Evolutionary conservation across 805 yeast species (phyloP).

Genomic region (Ogataea wickerhamii): DNA sequence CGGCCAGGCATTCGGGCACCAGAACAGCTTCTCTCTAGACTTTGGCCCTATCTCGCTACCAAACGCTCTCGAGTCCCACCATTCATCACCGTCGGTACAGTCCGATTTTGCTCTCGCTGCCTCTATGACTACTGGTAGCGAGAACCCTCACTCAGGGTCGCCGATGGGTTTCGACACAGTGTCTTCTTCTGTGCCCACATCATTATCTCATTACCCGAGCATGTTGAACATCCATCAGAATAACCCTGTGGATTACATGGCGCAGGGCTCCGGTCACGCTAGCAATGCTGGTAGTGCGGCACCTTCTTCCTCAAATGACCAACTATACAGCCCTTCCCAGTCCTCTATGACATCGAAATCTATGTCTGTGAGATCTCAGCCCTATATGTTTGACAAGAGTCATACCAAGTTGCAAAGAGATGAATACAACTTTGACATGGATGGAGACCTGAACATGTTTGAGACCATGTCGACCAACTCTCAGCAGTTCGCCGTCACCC

Average conservation of each 20-base stretch:
- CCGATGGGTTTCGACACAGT: slow-evolving; percentile 22
- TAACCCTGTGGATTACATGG: slow-evolving; percentile 6
- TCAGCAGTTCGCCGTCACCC: slow-evolving; percentile 1
- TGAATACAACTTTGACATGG: slow-evolving; percentile 24
- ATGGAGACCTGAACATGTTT: slow-evolving; percentile 30
- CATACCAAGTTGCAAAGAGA: slow-evolving; percentile 11
- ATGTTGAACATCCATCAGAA: slow-evolving; percentile 16
- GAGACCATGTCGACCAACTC: slow-evolving; percentile 14
- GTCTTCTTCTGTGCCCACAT: slow-evolving; percentile 21
- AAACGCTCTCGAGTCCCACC: slow-evolving; percentile 2
- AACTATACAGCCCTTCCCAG: slow-evolving; percentile 23
- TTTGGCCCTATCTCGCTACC: slow-evolving; percentile 19
- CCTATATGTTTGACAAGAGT: too few relatives aligned
- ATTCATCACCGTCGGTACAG: slow-evolving; percentile 11
- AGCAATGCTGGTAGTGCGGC: not conserved
- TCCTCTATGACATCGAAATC: slow-evolving; percentile 18
- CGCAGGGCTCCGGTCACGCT: slow-evolving; percentile 4
- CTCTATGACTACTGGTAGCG: slow-evolving; percentile 6
- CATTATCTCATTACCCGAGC: slow-evolving; percentile 23
- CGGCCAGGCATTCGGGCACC: slow-evolving; percentile 1
- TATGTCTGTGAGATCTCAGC: slow-evolving; percentile 11
- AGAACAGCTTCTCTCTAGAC: slow-evolving; percentile 12
- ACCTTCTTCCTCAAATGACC: slow-evolving; percentile 5
- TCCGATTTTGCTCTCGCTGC: slow-evolving; percentile 10
- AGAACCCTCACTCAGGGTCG: slow-evolving; percentile 14